Conservation (phyloP, 2,329 filamentous ascomycete genomes). For the Scleromitrula shiraiana region DNA sequence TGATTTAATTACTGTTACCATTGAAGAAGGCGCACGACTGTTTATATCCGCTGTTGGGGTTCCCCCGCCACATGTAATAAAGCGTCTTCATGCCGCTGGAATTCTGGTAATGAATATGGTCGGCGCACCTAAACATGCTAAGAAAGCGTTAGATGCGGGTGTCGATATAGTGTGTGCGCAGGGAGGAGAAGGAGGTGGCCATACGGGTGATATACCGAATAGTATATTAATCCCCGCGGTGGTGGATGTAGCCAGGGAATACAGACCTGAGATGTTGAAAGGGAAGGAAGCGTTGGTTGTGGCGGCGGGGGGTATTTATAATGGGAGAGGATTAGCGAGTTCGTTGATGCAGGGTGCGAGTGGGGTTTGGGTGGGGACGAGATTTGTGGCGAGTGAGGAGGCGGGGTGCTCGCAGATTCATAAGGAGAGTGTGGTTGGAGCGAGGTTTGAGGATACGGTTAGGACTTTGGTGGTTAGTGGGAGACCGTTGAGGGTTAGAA, state of each 20-base stretch:
- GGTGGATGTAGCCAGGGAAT: conserved; percentile 66
- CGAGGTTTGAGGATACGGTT: conserved; percentile 70
- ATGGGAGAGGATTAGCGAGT: conserved; percentile 72
- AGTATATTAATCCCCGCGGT: conserved; percentile 83
- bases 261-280: conserved; percentile 53
- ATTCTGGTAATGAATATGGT: conserved; percentile 98
- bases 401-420: conserved; percentile 74
- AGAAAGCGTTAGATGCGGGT: conserved; percentile 77
- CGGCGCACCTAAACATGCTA: conserved; percentile 81
- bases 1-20: conserved; percentile 78
- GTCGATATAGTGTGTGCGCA: conserved; percentile 90
- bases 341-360: conserved; percentile 80
- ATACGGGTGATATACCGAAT: conserved; percentile 81
- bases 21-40: conserved; percentile 72
- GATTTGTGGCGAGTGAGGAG: conserved; percentile 79
- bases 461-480: conserved; percentile 78
- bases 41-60: conserved; percentile 89
- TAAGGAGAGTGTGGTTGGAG: conserved; percentile 76
- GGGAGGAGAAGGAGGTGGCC: conserved; percentile 86
- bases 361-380: conserved; percentile 90
- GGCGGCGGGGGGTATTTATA: conserved; percentile 80
- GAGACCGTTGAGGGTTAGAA: conserved; percentile 68
- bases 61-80: conserved; percentile 65
- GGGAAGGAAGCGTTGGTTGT: conserved; percentile 71
- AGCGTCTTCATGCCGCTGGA: conserved; percentile 67